Evolutionary conservation across 2,329 filamentous ascomycete genomes (phyloP).

Genomic region (Diaporthe sp.): DNA sequence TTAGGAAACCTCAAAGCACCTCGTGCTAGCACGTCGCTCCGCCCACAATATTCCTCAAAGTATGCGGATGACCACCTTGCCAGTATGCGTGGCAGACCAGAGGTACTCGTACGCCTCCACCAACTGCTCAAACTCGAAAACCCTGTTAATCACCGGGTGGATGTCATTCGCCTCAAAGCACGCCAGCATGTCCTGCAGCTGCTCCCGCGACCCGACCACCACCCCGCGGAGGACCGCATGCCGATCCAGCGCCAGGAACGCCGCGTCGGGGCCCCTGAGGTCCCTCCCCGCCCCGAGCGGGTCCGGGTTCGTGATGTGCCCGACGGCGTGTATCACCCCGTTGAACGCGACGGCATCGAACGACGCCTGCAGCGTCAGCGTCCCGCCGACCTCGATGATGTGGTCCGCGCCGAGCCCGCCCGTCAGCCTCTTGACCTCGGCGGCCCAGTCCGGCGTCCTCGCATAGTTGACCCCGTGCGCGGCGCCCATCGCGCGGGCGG

Average conservation of each 20-base stretch:
- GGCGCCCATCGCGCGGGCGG: conserved; percentile 63
- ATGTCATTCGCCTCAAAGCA: background rate
- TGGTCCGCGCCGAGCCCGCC: conserved; percentile 54
- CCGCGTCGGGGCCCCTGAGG: conserved; percentile 49
- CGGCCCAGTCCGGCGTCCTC: conserved; percentile 39
- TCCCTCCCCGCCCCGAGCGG: conserved; percentile 42
- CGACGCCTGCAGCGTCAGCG: conserved; percentile 63
- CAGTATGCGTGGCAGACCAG: background rate
- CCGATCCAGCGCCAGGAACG: conserved; percentile 47
- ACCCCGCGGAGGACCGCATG: conserved; percentile 52
- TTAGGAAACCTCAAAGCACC: background rate
- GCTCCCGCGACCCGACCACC: conserved; percentile 50
- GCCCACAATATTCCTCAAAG: background rate
- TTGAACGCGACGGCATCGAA: conserved; percentile 67
- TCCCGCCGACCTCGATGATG: conserved; percentile 68
- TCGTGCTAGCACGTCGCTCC: background rate
- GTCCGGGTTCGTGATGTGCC: conserved; percentile 48
- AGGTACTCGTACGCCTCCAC: conserved; percentile 1
- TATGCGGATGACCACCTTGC: background rate
- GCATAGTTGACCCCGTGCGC: conserved; percentile 67
- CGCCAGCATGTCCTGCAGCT: conserved; percentile 49
- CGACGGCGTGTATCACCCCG: conserved; percentile 61
- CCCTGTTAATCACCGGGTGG: background rate
- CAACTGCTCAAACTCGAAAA: background rate
- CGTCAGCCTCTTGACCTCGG: conserved; percentile 46